phyloP scores from a whole-genome alignment of 2,329 filamentous ascomycete genomes.

The Lasiodiplodia citricola region DNA sequence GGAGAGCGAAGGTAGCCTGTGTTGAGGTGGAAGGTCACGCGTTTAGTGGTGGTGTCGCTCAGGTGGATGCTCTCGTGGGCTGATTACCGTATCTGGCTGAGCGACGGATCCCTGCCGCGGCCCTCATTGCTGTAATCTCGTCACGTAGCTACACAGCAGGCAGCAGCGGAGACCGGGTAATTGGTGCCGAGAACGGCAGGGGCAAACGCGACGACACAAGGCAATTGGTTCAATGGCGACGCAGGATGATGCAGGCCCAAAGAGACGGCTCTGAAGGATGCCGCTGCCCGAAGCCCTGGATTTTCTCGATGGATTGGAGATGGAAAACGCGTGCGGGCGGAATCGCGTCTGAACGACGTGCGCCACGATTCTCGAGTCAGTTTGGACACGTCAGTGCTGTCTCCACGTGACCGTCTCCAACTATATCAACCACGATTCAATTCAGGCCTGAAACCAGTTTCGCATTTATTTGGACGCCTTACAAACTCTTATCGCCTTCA shows the following conservation, averaged over 20 bases:
- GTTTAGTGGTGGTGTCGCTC: constrained; percentile 11
- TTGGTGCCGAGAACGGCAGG: neutral
- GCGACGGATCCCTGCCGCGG: constrained; percentile 1
- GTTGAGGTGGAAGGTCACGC: neutral
- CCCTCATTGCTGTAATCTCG: neutral
- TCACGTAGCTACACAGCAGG: constrained; percentile 1
- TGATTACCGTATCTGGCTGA: constrained; percentile 18
- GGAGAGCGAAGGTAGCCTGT: constrained; percentile 13
- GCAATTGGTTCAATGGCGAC: neutral
- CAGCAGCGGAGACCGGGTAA: neutral
- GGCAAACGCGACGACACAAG: neutral
- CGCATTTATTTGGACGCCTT: too few species aligned
- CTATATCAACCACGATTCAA: too few species aligned
- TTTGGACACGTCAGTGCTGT: constrained; percentile 9
- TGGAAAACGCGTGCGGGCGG: constrained; percentile 8
- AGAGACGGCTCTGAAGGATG: neutral
- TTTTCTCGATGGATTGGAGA: neutral
- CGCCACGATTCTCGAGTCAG: neutral
- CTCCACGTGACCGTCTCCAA: neutral
- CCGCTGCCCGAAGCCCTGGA: neutral
- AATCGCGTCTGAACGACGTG: neutral
- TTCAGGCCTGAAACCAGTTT: neutral
- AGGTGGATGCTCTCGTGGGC: neutral
- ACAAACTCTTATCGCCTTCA: too few species aligned
- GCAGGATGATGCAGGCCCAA: neutral